Percentiles rank a stretch among this genome's conserved stretches.
Conservation (phyloP, 306 rosid species). For the Canavalia gladiata region DNA sequence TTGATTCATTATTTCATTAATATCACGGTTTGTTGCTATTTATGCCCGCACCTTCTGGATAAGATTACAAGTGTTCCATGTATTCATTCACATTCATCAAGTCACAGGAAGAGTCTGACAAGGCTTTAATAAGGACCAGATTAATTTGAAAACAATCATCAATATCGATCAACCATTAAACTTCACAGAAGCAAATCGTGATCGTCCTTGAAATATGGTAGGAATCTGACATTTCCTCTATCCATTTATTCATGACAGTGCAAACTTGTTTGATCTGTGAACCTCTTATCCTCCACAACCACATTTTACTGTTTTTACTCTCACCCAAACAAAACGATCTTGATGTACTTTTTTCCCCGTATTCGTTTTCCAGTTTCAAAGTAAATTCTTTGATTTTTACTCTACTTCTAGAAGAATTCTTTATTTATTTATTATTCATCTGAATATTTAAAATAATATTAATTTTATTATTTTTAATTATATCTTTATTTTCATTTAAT, state of each 20-base stretch:
- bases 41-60: constrained; percentile 13
- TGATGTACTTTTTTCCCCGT: constrained; percentile 24
- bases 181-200: constrained; percentile 30
- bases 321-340: constrained; percentile 17
- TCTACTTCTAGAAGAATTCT: too few species aligned
- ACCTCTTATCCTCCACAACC: constrained; percentile 29
- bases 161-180: constrained; percentile 8
- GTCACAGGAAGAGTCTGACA: constrained; percentile 46
- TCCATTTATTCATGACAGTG: not conserved
- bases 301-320: constrained; percentile 23
- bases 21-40: not conserved
- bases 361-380: constrained; percentile 23
- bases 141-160: constrained; percentile 16
- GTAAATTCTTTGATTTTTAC: constrained; percentile 6
- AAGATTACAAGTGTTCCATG: constrained; percentile 13
- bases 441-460: too few species aligned
- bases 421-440: too few species aligned
- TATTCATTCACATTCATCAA: constrained; percentile 41
- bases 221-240: constrained; percentile 32
- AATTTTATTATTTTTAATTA: too few species aligned
- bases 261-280: constrained; percentile 24
- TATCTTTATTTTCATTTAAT: too few species aligned
- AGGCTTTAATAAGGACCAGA: constrained; percentile 25
- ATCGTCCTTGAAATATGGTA: constrained; percentile 32
- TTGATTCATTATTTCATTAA: not conserved